Evolutionary conservation across 2,329 filamentous ascomycete genomes (phyloP), one percentile per base, ranked within the genome.

Genomic region (Cordyceps tenuipes): DNA sequence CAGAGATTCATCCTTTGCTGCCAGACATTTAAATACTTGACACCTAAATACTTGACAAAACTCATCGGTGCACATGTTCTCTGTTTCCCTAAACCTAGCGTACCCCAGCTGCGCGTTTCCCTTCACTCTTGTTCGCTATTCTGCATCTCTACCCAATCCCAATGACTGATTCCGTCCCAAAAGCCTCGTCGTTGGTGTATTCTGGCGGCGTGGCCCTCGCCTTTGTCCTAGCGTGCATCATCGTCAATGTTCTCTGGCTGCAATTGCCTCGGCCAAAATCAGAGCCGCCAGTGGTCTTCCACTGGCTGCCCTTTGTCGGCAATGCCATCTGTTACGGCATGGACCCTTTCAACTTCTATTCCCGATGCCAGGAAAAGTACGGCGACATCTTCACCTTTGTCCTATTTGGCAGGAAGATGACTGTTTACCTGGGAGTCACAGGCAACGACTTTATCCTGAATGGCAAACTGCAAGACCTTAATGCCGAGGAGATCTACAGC

Each of bases 261-360:
- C 44, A 47, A 47, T 47, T 47, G 44, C 44, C 48, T 36, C 48
- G 31, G 19, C 19, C 44, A 29, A 53, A 53, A 26, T 53, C 50
- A 5, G 78, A 66, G 77, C 81, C 49, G 70, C 82, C 82, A 0
- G 63, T 80, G 5, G 80, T 85, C 19, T 85, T 85, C 61, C 82
- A 85, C 67, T 82, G 77, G 75, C 64, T 85, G 21, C 83, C 83
- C 1, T 78, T 88, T 64, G 76, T 90, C 62, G 88, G 88, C 47
- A 90, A 83, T 71, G 88, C 88, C 8, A 76, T 91, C 61, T 79
- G 79, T 19, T 91, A 90, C 73, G 88, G 87, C 65, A 86, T 88
- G 63, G 84, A 90, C 63, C 87, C 87, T 0, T 85, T 82, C 69
- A 76, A 75, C 48, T 90, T 90, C 76, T 89, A 89, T 71, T 80